These are phyloP conservation scores for Pseudozyma thailandica DNA, from an alignment of 1,284 basidiomycete species.

Conservation along the genomic window DNA sequence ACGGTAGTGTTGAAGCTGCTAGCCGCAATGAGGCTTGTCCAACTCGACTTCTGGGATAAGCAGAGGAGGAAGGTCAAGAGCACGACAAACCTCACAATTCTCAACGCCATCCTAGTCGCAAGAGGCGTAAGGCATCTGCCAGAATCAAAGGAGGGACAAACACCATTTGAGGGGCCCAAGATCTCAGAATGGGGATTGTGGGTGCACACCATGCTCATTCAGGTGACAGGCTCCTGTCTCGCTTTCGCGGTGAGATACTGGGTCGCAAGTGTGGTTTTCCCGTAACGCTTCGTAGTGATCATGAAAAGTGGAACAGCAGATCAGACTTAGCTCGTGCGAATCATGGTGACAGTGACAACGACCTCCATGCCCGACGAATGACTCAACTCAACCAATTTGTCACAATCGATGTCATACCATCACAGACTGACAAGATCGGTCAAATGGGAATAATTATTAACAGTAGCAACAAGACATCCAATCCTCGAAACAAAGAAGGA, in stretches of 20 bases:
- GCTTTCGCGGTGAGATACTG: slow-evolving; percentile 65
- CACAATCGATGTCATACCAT: no score
- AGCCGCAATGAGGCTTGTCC: slow-evolving; percentile 30
- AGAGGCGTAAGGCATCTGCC: slow-evolving; percentile 39
- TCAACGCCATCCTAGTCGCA: slow-evolving; percentile 63
- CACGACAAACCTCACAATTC: slow-evolving; percentile 63
- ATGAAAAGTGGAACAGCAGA: not conserved
- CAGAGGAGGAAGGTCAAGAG: slow-evolving; percentile 28
- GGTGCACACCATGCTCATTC: slow-evolving; percentile 55
- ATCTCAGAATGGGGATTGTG: slow-evolving; percentile 56
- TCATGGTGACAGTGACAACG: no score
- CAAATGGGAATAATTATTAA: slow-evolving; percentile 15
- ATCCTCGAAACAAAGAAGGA: not conserved
- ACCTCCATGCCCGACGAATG: no score
- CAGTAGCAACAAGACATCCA: slow-evolving; percentile 25
- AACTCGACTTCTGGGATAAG: slow-evolving; percentile 33
- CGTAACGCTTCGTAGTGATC: slow-evolving; percentile 6
- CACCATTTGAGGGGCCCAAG: slow-evolving; percentile 21
- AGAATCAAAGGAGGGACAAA: not conserved
- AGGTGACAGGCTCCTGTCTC: slow-evolving; percentile 47
- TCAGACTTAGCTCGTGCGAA: not conserved
- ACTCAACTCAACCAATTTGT: no score
- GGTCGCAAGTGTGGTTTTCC: slow-evolving; percentile 59
- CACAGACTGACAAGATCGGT: no score
- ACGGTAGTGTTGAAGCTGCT: slow-evolving; percentile 30